A percentile compares a stretch with the other conserved stretches of the same genome.
Conservation (phyloP, 2,329 filamentous ascomycete genomes). For the Xylaria sp. region DNA sequence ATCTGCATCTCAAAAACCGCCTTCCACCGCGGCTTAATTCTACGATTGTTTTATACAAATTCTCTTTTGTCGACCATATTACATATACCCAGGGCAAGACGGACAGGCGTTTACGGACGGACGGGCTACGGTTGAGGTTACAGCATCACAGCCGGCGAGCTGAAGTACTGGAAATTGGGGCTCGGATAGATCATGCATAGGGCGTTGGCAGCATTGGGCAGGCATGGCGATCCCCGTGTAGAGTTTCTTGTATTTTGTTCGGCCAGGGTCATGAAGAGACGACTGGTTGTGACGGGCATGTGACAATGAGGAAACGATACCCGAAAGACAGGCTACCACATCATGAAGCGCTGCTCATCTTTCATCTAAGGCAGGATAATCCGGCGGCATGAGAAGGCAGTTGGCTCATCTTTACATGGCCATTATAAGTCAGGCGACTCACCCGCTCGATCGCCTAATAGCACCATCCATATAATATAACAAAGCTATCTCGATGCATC, state of each 20-base stretch:
- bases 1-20: constrained; percentile 13
- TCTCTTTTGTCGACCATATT: constrained; percentile 22
- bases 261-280: constrained; percentile 5
- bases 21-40: constrained; percentile 21
- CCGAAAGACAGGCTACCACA: constrained; percentile 4
- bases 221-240: constrained; percentile 23
- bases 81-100: constrained; percentile 37
- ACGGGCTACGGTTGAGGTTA: constrained; percentile 10
- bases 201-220: constrained; percentile 31
- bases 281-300: constrained; percentile 11
- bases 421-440: constrained; percentile 4
- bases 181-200: constrained; percentile 20
- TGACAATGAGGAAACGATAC: constrained; percentile 21
- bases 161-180: constrained; percentile 14
- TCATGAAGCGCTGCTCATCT: not conserved
- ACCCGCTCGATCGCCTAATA: not conserved
- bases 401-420: not conserved
- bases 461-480: constrained; percentile 6
- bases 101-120: constrained; percentile 28
- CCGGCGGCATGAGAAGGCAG: not conserved
- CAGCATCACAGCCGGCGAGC: constrained; percentile 32
- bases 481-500: constrained; percentile 30
- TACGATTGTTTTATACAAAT: constrained; percentile 15
- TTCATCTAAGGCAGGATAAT: constrained; percentile 1
- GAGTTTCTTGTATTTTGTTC: constrained; percentile 19